phyloP scores from a whole-genome alignment of 2,329 filamentous ascomycete species.

The Clonostachys chloroleuca region DNA sequence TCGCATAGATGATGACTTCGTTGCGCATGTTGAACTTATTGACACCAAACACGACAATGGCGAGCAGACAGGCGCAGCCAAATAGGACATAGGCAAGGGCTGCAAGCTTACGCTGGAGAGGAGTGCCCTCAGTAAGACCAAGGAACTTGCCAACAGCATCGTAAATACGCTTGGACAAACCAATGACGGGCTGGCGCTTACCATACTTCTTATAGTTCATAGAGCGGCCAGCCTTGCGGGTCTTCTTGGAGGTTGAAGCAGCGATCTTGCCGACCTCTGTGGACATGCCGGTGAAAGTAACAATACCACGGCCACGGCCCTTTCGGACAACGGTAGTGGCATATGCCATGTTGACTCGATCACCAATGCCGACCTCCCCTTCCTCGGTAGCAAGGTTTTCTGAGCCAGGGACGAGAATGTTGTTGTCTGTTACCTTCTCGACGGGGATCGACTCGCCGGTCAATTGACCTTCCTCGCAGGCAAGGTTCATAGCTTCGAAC shows the following conservation, averaged over 20 bases:
- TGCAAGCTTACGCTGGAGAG: slow-evolving; percentile 72
- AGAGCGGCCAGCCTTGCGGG: slow-evolving; percentile 48
- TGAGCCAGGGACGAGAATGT: slow-evolving; percentile 35
- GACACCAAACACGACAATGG: slow-evolving; percentile 53
- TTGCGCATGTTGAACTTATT: slow-evolving; percentile 46
- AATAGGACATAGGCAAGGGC: slow-evolving; percentile 76
- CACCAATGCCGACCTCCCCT: slow-evolving; percentile 59
- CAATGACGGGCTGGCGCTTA: slow-evolving; percentile 42
- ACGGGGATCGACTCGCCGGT: slow-evolving; percentile 74
- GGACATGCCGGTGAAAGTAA: slow-evolving; percentile 67
- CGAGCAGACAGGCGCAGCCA: slow-evolving; percentile 57
- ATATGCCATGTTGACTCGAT: slow-evolving; percentile 71
- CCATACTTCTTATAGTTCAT: slow-evolving; percentile 51
- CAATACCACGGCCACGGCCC: slow-evolving; percentile 68
- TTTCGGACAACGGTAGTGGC: slow-evolving; percentile 70
- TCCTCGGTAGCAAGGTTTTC: slow-evolving; percentile 39
- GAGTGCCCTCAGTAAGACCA: slow-evolving; percentile 64
- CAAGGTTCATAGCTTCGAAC: slow-evolving; percentile 72
- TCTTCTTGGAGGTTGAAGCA: slow-evolving; percentile 45
- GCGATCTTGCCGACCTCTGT: slow-evolving; percentile 71
- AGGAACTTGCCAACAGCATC: slow-evolving; percentile 53
- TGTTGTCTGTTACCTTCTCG: slow-evolving; percentile 55
- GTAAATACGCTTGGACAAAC: slow-evolving; percentile 38
- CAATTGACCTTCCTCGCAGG: slow-evolving; percentile 73
- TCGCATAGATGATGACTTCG: slow-evolving; percentile 54